Conservation (phyloP, 2,329 filamentous ascomycete genomes). For the Ophiostoma pallidulum region DNA sequence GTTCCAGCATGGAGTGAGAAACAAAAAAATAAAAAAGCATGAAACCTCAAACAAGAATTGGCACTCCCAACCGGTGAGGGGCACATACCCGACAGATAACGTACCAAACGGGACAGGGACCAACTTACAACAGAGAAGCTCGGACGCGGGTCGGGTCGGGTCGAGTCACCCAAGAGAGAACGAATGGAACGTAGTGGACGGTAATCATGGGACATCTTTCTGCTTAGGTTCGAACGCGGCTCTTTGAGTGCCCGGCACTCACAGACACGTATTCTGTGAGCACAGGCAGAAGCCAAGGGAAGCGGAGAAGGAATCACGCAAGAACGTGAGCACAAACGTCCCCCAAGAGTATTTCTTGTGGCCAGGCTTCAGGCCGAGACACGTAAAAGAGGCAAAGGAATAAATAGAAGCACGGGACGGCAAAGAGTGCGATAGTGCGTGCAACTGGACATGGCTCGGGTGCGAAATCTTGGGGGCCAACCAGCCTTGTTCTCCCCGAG, state of each 20-base stretch:
- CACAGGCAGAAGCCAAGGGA: neutral
- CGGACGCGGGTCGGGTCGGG: neutral
- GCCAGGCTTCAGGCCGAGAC: no score
- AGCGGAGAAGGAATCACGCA: neutral
- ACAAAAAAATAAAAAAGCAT: no score
- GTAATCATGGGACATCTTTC: neutral
- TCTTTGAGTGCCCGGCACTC: no score
- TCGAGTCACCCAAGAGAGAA: neutral
- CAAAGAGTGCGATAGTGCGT: neutral
- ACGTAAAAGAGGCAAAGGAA: no score
- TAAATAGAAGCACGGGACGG: neutral
- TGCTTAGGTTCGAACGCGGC: no score
- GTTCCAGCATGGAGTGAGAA: no score
- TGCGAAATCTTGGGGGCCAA: neutral
- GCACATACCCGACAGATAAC: no score
- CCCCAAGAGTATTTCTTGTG: no score
- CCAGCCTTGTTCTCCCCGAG: neutral
- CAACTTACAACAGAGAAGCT: neutral
- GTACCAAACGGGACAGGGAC: no score
- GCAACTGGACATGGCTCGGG: neutral
- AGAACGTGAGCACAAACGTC: neutral
- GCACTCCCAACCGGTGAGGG: no score
- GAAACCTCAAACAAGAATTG: no score
- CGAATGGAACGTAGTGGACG: neutral
- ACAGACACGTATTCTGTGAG: no score